Evolutionary conservation across 1,284 basidiomycete species (phyloP).

Genomic region (Trichosporon coremiiforme): DNA sequence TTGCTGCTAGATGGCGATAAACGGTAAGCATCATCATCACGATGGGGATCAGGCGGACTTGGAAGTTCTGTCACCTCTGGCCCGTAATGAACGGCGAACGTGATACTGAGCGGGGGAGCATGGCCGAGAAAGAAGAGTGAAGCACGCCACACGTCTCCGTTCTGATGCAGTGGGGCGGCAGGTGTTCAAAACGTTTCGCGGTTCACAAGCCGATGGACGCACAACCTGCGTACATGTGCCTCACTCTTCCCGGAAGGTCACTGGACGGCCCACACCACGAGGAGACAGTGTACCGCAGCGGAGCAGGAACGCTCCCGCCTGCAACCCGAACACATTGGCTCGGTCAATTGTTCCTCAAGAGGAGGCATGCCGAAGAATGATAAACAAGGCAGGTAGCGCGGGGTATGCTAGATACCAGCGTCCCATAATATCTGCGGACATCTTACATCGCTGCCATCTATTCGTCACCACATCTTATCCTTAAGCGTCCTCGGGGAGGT

Average conservation of each 20-base stretch:
- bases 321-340: neutral
- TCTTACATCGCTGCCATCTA: neutral
- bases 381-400: too few species aligned
- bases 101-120: too few species aligned
- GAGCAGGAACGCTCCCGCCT: constrained; percentile 8
- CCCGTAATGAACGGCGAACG: too few species aligned
- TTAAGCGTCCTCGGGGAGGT: constrained; percentile 41
- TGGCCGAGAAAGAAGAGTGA: too few species aligned
- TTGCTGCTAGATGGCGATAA: neutral
- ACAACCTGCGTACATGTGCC: neutral
- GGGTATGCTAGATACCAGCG: too few species aligned
- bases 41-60: too few species aligned
- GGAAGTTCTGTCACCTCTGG: too few species aligned
- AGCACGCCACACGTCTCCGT: too few species aligned
- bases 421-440: neutral
- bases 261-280: neutral
- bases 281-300: neutral
- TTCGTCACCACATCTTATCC: too few species aligned
- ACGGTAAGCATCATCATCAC: neutral
- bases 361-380: neutral
- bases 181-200: too few species aligned
- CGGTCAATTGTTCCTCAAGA: neutral
- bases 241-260: neutral
- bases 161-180: too few species aligned
- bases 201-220: neutral